Evolutionary conservation across 345 rosid species (phyloP), one percentile per base, ranked within the genome.

Genomic region (Syzygium aromaticum): DNA sequence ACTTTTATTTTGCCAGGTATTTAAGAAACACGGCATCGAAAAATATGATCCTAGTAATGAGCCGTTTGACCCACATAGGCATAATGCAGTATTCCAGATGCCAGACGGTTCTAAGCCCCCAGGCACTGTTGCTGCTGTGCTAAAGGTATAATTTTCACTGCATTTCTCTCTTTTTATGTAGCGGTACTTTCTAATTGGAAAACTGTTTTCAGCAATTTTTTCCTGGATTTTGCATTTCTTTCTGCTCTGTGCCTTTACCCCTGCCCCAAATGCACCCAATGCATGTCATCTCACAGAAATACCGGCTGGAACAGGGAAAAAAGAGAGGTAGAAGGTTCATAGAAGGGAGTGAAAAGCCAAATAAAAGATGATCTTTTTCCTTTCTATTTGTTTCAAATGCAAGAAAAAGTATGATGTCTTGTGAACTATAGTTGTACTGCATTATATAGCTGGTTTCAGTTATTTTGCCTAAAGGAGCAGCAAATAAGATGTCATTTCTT

Each of bases 41-140:
- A 96, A 93, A 86, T 95, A 90, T 86, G 94, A 94, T 90, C 99
- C 99, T 87, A 87, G 88, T 77, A 91, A 94, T 87, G 97, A 98
- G 89, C 96, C 94, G 77, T 96, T 98, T 91, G 96, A 96, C 95
- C 99, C 99, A 54, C 93, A 96, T 85, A 92, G 94, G 91, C 99
- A 96, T 89, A 93, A 95, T 92, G 98, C 99, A 85, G 93, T 92
- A 33, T 98, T 94, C 90, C 94, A 94, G 91, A 91, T 94, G 86
- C 94, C 97, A 17, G 98, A 97, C 92, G 89, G 93, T 88, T 94
- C 98, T 51, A 97, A 95, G 94, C 98, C 99, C 49, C 92, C 91
- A 28, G 98, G 99, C 92, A 95, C 94, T 16, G 91, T 95, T 86
- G 99, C 98, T 88, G 91, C 90, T 83, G 99, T 96, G 86, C 89